Evolutionary conservation across 1,284 basidiomycete species (phyloP), one percentile per base, ranked within the genome.

Genomic region (Ustilago loliicola): DNA sequence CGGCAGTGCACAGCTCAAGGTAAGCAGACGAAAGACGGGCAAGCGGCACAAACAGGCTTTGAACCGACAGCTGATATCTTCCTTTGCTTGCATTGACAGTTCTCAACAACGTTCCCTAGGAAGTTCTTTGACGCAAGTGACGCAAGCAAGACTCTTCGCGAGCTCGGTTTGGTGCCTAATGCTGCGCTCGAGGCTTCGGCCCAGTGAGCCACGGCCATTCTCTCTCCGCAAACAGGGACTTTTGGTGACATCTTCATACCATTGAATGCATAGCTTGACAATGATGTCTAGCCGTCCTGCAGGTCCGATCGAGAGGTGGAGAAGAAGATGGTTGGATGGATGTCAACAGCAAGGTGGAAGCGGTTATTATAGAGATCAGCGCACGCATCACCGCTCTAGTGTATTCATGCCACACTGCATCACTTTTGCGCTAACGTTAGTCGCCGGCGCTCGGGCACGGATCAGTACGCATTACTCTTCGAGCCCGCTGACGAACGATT

Each of bases 101-200:
- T 86, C 69, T 83, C 80, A 19, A 83, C 80, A 21, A 83, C 83
- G 7, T 86, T 83, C 67, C 85, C 85, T 3, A 75, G 85, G 42
- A 83, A 83, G 62, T 66, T 77, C 38, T 86, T 81, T 42, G 79
- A 78, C 15, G 75, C 61, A 5, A 72, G 56, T n/a, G 84, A 86
- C 32, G 59, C 61, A 11, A 34, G 19, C 48, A 79, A 83, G 75
- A 81, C 83, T 52, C 73, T 86, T 23, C 56, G 78, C 32, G 84
- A 83, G 66, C 77, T 86, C 2, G 85, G 85, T 0, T 71, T 86
- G 8, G 83, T 85, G 10, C 85, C 85, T 38, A 86, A 77, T 27
- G 84, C 84, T 19, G 85, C 81, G 3, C 73, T 86, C 1, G 85
- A 85, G 53, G 84, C 84, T 5, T 67, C 66, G 47, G 38, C 64